Evolutionary conservation across 129 eudicot species (phyloP).

Genomic region (Rutidosis leptorrhynchoides): DNA sequence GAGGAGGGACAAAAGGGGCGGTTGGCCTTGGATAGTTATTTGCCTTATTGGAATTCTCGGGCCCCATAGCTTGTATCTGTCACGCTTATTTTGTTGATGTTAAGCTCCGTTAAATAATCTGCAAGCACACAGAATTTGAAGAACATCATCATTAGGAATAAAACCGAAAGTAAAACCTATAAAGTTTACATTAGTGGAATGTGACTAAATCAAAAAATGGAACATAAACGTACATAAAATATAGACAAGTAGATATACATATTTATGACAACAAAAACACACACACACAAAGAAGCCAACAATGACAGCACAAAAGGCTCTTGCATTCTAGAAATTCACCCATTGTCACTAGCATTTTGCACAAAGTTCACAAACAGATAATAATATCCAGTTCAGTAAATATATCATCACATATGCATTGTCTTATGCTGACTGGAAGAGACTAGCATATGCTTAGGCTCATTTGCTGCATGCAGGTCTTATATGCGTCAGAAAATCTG

Average conservation of each 20-base stretch:
- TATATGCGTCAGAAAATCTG: neutral
- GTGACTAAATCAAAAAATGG: neutral
- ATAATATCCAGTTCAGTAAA: constrained; percentile 4
- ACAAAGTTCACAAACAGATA: neutral
- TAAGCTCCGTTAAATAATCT: constrained; percentile 32
- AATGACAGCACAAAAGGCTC: constrained; percentile 9
- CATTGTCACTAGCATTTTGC: constrained; percentile 4
- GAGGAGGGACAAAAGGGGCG: constrained; percentile 69
- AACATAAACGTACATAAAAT: neutral
- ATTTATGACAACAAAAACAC: neutral
- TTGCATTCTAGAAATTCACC: constrained; percentile 15
- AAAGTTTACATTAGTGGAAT: constrained; percentile 2
- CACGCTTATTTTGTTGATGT: constrained; percentile 29
- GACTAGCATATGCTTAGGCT: neutral
- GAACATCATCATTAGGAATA: constrained; percentile 4
- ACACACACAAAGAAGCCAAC: neutral
- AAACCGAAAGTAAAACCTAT: constrained; percentile 4
- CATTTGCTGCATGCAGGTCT: neutral
- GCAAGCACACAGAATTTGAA: constrained; percentile 26
- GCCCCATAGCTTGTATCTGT: constrained; percentile 51
- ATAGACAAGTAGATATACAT: neutral
- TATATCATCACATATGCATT: constrained; percentile 6
- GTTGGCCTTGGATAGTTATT: constrained; percentile 55
- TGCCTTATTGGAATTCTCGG: constrained; percentile 66
- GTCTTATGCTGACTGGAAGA: neutral